phyloP scores from a whole-genome alignment of 495 filamentous ascomycete genomes.

The Trichoderma orchidacearum region DNA sequence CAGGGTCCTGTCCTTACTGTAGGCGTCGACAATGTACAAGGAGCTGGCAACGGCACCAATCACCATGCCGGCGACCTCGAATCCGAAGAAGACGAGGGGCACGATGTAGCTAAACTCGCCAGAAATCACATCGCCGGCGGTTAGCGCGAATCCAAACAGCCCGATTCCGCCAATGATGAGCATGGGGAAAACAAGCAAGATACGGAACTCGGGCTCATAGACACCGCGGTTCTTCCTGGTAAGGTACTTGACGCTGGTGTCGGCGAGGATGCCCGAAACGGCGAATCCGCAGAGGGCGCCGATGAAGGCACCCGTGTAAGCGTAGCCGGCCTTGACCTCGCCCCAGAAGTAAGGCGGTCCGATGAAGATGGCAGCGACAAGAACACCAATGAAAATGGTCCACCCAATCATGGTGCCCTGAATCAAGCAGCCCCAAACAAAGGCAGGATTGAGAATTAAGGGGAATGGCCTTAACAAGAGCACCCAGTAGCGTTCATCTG shows the following conservation, averaged over 20 bases:
- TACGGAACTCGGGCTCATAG: conserved; percentile 85
- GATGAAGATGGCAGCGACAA: conserved; percentile 71
- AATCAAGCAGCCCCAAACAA: conserved; percentile 81
- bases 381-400: conserved; percentile 87
- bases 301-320: conserved; percentile 78
- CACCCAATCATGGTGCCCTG: conserved; percentile 88
- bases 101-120: conserved; percentile 52
- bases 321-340: conserved; percentile 73
- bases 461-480: conserved; percentile 49
- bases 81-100: conserved; percentile 64
- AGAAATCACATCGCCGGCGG: conserved; percentile 35
- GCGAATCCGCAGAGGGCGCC: conserved; percentile 69
- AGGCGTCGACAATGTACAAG: conserved; percentile 89
- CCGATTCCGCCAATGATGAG: conserved; percentile 65
- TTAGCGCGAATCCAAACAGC: conserved; percentile 72
- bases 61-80: conserved; percentile 77
- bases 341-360: conserved; percentile 67
- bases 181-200: conserved; percentile 71
- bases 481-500: conserved; percentile 46
- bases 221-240: conserved; percentile 63
- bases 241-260: conserved; percentile 56
- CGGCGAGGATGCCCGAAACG: conserved; percentile 57
- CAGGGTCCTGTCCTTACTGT: conserved; percentile 43
- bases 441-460: conserved; percentile 63
- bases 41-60: conserved; percentile 75